phyloP scores from a whole-genome alignment of 441 rosid genomes.

The Erodium moschatum region DNA sequence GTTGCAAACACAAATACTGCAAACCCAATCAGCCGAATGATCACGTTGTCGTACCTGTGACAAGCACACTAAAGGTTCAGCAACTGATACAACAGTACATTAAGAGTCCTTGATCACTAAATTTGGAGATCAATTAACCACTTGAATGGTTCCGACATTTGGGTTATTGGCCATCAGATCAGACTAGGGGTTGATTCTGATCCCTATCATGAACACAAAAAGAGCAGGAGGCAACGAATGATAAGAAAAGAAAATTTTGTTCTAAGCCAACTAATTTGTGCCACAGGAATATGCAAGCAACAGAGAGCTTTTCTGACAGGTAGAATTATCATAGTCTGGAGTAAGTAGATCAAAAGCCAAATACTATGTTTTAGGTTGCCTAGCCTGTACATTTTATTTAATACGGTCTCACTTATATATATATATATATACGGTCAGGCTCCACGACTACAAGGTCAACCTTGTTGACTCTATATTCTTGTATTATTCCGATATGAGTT shows the following conservation, averaged over 20 bases:
- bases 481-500: no score
- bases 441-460: no score
- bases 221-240: neutral
- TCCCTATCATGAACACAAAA: neutral
- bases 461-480: no score
- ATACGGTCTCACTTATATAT: no score
- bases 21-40: slow-evolving; percentile 67
- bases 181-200: neutral
- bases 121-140: neutral
- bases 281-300: neutral
- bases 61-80: slow-evolving; percentile 9
- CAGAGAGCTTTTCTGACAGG: neutral
- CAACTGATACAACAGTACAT: neutral
- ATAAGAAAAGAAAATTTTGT: neutral
- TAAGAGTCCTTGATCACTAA: neutral
- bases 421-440: no score
- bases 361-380: no score
- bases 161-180: neutral
- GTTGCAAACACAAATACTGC: slow-evolving; percentile 91
- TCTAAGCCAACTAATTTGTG: neutral
- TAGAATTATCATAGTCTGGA: neutral
- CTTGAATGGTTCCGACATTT: neutral
- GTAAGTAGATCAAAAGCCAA: no score
- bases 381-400: no score
- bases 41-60: slow-evolving; percentile 73